Evolutionary conservation across 352 stramenopile species (phyloP), one percentile per base, ranked within the genome.

Genomic region (Discostella stelligera): DNA sequence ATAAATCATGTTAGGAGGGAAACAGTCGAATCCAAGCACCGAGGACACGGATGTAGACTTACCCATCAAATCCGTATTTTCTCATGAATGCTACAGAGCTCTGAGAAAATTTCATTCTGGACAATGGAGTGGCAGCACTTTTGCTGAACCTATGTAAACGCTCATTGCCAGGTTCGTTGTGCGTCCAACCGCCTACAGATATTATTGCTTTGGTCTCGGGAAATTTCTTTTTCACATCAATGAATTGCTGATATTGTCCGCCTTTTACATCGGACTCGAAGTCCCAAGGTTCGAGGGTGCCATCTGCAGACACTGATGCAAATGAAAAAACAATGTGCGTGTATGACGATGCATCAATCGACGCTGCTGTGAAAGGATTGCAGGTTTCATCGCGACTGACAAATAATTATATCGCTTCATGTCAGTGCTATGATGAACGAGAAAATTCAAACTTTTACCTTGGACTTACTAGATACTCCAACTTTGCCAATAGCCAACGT

Each of bases 291-390:
- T 83, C 80, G 32, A 86, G 59, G 14, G 61, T 81, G 3, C 74
- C 70, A 20, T 52, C 49, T 9, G 27, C 18, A 50, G 74, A 80
- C 46, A 87, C 82, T 13, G 67, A 78, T 27, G 75, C 80, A 44
- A 87, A 87, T n/a, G 75, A 80, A 69, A 80, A 87, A 20, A 87
- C 61, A 20, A 84, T 63, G 41, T 87, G 75, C 39, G 75, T 87
- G 65, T 87, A 87, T 0, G 75, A 82, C 16, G 80, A 84, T 50
- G 80, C 75, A 76, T 87, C 80, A 20, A 87, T 84, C n/a, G 56
- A 72, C 14, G 63, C 49, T 4, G 71, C 69, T 30, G 52, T 79
- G 48, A 84, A 84, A 6, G 64, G 68, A 46, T 87, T 84, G 60
- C 80, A 87, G 16, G 52, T 66, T 61, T 86, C 74, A 7, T 80